These are phyloP conservation scores for Fraxinus dipetala DNA, from an alignment of 305 asterid genomes.

Conservation along the genomic window DNA sequence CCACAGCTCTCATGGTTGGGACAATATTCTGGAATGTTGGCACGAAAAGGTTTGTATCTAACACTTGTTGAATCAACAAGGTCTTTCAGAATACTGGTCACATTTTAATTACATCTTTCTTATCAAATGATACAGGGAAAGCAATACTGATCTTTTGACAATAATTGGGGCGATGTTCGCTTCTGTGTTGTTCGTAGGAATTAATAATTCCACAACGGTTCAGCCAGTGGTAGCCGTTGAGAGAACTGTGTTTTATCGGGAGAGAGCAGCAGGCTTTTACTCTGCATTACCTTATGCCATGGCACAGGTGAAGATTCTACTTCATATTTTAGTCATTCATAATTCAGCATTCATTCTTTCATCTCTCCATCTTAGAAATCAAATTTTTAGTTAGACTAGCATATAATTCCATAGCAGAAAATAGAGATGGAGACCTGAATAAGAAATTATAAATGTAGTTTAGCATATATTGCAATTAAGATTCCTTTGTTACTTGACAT, in stretches of 20 bases:
- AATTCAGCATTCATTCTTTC: neutral
- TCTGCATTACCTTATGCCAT: constrained; percentile 66
- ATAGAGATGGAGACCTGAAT: neutral
- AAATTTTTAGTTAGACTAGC: neutral
- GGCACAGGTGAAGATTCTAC: constrained; percentile 48
- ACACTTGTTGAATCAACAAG: neutral
- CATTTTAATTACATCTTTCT: neutral
- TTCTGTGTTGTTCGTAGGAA: constrained; percentile 52
- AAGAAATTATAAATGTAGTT: too few species aligned
- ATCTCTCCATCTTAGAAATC: neutral
- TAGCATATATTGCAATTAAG: too few species aligned
- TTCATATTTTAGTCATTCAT: neutral
- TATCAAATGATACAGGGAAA: constrained; percentile 30
- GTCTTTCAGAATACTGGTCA: neutral
- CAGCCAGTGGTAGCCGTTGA: constrained; percentile 58
- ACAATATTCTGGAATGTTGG: constrained; percentile 62
- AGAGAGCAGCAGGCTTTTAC: constrained; percentile 66
- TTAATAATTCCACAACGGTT: constrained; percentile 55
- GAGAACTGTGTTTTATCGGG: constrained; percentile 67
- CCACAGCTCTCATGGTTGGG: constrained; percentile 55
- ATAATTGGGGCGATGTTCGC: constrained; percentile 61
- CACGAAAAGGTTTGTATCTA: constrained; percentile 34
- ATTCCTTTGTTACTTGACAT: neutral
- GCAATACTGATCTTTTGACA: constrained; percentile 42
- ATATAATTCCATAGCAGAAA: neutral